Evolutionary conservation across 768 basidiomycete genomes (phyloP).

Genomic region (Neoboletus brunneissimus): DNA sequence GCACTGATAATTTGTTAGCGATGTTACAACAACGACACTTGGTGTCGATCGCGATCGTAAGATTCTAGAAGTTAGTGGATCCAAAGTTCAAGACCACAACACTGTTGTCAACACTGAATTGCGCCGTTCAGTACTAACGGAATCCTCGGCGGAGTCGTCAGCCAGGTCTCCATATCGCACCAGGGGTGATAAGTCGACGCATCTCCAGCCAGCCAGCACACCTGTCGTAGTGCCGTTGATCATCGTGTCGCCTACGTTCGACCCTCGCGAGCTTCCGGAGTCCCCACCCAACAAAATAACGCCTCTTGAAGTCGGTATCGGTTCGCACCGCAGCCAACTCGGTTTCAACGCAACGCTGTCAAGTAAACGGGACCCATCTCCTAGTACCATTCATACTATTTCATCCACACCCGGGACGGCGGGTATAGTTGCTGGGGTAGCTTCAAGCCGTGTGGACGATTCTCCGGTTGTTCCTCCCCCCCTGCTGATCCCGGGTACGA

Average conservation of each 20-base stretch:
- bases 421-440: background rate
- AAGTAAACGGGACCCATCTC: background rate
- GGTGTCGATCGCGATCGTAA: background rate
- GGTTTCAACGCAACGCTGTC: background rate
- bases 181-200: background rate
- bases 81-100: background rate
- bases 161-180: background rate
- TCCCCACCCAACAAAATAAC: background rate
- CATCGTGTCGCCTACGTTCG: background rate
- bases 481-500: background rate
- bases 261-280: background rate
- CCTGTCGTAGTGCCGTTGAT: background rate
- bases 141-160: background rate
- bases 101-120: background rate
- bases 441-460: background rate
- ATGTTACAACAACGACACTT: background rate
- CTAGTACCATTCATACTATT: background rate
- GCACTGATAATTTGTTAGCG: slow-evolving; percentile 9
- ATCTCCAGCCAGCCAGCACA: background rate
- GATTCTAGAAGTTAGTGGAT: background rate
- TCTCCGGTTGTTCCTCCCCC: background rate
- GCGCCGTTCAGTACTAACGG: background rate
- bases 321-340: background rate
- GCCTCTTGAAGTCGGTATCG: background rate
- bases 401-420: background rate